A percentile compares a stretch with the other conserved stretches of the same genome.
Conservation (phyloP, 23 red algal genomes). For the Gracilaria gracilis region DNA sequence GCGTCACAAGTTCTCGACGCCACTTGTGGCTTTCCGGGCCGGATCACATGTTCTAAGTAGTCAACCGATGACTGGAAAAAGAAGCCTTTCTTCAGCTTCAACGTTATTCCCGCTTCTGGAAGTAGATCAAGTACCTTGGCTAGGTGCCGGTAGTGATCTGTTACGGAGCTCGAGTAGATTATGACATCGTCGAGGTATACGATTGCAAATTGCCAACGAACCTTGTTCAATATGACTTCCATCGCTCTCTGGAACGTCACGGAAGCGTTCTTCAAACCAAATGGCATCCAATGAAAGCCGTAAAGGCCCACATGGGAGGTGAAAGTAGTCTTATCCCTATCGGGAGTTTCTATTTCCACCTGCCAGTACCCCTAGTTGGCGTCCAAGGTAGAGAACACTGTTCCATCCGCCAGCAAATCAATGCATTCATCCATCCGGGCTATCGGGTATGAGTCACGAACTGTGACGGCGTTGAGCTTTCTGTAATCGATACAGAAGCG, state of each 20-base stretch:
- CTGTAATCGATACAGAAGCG: conserved; percentile 45
- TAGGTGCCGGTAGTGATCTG: too few species aligned
- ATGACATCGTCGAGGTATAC: conserved; percentile 47
- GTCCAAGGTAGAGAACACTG: conserved; percentile 27
- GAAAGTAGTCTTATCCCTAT: conserved; percentile 7
- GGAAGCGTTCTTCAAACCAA: conserved; percentile 26
- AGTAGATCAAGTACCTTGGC: too few species aligned
- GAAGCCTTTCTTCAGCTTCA: too few species aligned
- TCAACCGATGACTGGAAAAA: too few species aligned
- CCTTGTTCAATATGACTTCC: conserved; percentile 29
- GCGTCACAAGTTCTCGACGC: too few species aligned
- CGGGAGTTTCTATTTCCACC: not conserved
- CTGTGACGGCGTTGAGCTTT: conserved; percentile 22
- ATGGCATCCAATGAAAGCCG: conserved; percentile 22
- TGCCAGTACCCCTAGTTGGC: conserved; percentile 38
- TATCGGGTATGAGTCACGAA: conserved; percentile 26
- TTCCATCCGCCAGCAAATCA: conserved; percentile 26
- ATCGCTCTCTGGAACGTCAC: conserved; percentile 38
- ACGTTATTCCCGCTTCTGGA: too few species aligned
- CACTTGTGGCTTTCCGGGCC: too few species aligned
- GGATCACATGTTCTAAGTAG: too few species aligned
- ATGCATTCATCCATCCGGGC: conserved; percentile 46
- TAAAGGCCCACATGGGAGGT: conserved; percentile 5
- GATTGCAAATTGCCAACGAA: not conserved
- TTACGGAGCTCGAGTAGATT: conserved; percentile 24